phyloP scores from a whole-genome alignment of 164 flowering plant species.

The Tinospora cordifolia region DNA sequence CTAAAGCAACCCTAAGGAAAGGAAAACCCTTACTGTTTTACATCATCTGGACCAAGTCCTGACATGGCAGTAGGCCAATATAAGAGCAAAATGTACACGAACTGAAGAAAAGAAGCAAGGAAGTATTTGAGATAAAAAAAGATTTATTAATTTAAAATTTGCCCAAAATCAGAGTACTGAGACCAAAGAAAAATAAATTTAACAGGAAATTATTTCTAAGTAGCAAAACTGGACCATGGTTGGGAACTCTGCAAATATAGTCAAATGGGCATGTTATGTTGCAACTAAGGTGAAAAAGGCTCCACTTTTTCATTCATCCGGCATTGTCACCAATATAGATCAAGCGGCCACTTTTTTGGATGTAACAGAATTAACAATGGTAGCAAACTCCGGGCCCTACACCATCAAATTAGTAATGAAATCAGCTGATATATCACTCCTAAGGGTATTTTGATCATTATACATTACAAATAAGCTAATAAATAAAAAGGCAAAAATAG shows the following conservation, averaged over 20 bases:
- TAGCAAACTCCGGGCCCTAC: constrained; percentile 92
- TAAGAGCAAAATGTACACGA: too few species aligned
- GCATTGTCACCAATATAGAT: constrained; percentile 12
- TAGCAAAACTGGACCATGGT: constrained; percentile 11
- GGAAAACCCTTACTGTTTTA: too few species aligned
- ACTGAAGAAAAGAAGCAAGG: too few species aligned
- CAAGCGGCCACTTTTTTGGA: constrained; percentile 87
- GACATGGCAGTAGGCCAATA: background rate
- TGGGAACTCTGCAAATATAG: constrained; percentile 15
- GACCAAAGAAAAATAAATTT: background rate
- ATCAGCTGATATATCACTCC: background rate
- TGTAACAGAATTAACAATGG: constrained; percentile 83
- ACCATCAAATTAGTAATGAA: constrained; percentile 4
- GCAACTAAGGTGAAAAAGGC: background rate
- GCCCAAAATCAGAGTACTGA: background rate
- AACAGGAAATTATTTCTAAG: background rate
- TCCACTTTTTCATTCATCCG: constrained; percentile 15
- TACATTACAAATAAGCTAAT: background rate
- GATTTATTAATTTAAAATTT: constrained; percentile 1
- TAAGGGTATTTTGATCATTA: background rate
- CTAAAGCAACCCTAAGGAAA: too few species aligned
- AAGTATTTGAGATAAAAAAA: background rate
- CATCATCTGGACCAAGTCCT: too few species aligned
- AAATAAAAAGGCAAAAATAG: background rate
- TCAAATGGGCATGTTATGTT: constrained; percentile 7